Percentiles rank a stretch among this genome's conserved stretches.
phyloP scores from a whole-genome alignment of 2,329 filamentous ascomycete genomes.

The Nannizziopsis barbatae region DNA sequence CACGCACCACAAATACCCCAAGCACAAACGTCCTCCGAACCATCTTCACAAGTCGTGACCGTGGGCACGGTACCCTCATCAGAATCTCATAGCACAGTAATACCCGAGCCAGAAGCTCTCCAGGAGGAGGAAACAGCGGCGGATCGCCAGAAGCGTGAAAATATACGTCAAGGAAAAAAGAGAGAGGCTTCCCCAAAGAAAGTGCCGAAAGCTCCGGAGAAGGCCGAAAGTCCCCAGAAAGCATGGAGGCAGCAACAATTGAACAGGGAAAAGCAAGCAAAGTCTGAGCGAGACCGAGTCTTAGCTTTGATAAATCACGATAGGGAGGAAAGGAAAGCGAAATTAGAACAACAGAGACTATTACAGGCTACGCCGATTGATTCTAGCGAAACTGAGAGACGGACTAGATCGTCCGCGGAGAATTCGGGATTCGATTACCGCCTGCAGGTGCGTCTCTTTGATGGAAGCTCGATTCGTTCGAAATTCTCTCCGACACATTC shows the following conservation, averaged over 20 bases:
- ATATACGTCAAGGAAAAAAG: constrained; percentile 19
- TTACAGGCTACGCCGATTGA: constrained; percentile 4
- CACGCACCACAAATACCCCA: constrained; percentile 1
- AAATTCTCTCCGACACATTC: constrained; percentile 56
- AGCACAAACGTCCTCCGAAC: neutral
- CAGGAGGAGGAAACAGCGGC: constrained; percentile 12
- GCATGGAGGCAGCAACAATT: constrained; percentile 46
- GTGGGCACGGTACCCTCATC: constrained; percentile 7
- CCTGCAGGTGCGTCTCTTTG: constrained; percentile 70
- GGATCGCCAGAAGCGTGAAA: constrained; percentile 19
- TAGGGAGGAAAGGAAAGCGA: constrained; percentile 54
- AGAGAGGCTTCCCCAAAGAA: constrained; percentile 3
- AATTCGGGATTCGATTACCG: constrained; percentile 38
- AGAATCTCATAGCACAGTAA: constrained; percentile 2
- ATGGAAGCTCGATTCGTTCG: constrained; percentile 66
- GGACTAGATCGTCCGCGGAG: constrained; percentile 6
- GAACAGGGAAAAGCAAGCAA: constrained; percentile 52
- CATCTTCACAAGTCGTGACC: constrained; percentile 3
- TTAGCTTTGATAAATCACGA: constrained; percentile 67
- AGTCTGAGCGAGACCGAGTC: constrained; percentile 59
- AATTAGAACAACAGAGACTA: constrained; percentile 42
- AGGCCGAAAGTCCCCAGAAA: constrained; percentile 36
- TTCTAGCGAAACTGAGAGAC: constrained; percentile 8
- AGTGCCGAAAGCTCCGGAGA: neutral
- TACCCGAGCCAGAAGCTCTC: constrained; percentile 1